phyloP scores from a whole-genome alignment of 371 early-diverging fungal genomes.

The Apophysomyces sp. region DNA sequence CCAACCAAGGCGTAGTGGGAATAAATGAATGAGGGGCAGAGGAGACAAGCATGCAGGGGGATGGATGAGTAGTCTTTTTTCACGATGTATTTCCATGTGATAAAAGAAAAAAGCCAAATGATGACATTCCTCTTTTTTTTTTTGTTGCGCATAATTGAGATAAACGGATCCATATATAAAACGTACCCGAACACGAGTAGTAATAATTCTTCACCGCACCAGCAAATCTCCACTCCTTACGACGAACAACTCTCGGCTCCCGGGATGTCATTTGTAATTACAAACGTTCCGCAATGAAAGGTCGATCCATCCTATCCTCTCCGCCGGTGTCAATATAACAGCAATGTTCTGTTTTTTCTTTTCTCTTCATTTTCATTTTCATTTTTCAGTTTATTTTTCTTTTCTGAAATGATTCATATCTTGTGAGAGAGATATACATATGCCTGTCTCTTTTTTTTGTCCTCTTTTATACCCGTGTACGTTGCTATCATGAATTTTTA shows the following conservation, averaged over 20 bases:
- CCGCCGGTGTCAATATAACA: not conserved
- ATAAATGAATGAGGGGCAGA: not conserved
- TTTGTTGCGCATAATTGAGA: not conserved
- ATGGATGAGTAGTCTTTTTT: not conserved
- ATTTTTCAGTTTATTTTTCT: not conserved
- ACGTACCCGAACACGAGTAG: too few relatives aligned
- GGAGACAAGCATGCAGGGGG: not conserved
- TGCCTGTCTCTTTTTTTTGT: not conserved
- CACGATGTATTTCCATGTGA: not conserved
- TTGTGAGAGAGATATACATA: constrained; percentile 3
- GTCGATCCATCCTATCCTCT: not conserved
- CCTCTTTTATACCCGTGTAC: not conserved
- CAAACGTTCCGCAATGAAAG: too few relatives aligned
- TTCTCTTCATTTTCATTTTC: not conserved
- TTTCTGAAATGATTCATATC: not conserved
- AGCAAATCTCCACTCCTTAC: too few relatives aligned
- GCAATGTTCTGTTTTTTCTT: not conserved
- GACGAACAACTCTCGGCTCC: not conserved
- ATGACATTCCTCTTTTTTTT: too few relatives aligned
- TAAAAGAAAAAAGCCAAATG: not conserved
- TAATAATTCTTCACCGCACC: too few relatives aligned
- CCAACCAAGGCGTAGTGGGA: not conserved
- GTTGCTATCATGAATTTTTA: not conserved
- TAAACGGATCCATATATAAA: not conserved
- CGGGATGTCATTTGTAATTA: not conserved